Conservation (phyloP, 1,284 basidiomycete species). For the Fomitopsis palustris region DNA sequence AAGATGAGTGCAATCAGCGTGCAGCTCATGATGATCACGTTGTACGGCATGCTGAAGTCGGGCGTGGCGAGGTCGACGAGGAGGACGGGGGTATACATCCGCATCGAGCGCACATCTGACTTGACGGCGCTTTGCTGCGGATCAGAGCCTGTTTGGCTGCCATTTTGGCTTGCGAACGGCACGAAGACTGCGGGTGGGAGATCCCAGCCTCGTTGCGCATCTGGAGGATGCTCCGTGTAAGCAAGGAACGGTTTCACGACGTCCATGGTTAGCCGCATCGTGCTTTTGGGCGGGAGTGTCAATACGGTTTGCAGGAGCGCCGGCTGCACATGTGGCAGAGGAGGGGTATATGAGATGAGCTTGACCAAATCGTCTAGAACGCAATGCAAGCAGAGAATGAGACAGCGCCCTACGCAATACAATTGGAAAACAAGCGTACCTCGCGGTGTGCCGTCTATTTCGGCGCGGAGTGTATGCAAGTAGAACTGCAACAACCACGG, state of each 20-base stretch:
- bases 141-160: conserved; percentile 3
- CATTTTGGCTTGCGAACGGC: conserved; percentile 31
- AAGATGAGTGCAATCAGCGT: conserved; percentile 92
- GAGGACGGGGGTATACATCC: conserved; percentile 79
- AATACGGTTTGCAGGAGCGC: conserved; percentile 73
- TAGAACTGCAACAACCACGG: conserved; percentile 92
- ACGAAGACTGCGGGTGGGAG: conserved; percentile 80
- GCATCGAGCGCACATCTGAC: conserved; percentile 16
- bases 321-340: conserved; percentile 68
- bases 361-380: conserved; percentile 54
- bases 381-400: conserved; percentile 3
- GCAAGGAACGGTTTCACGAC: conserved; percentile 85
- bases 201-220: conserved; percentile 94
- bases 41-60: conserved; percentile 99
- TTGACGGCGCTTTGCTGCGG: not conserved
- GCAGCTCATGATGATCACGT: conserved; percentile 95
- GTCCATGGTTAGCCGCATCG: conserved; percentile 66
- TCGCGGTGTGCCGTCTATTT: conserved; percentile 35
- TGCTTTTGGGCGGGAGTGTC: conserved; percentile 65
- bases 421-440: conserved; percentile 36
- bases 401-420: not conserved
- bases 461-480: conserved; percentile 71
- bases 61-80: conserved; percentile 93
- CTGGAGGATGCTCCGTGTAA: conserved; percentile 95
- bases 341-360: conserved; percentile 63